Base-by-base conservation (phyloP, 2,329 filamentous ascomycete species). In the Xylariaceae sp. region DNA sequence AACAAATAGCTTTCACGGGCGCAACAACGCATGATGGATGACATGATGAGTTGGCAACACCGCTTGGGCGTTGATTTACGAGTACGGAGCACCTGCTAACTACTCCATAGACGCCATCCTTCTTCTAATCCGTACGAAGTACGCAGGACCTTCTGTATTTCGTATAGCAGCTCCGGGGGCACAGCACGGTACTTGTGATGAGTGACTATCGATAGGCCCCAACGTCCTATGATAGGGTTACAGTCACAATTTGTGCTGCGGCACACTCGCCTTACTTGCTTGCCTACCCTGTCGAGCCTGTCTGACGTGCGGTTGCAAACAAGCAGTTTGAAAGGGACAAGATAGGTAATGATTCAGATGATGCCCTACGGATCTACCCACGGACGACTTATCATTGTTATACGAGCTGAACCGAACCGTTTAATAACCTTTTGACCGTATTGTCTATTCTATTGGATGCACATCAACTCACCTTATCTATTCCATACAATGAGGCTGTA, bases 41-140 rank as follows among this genome's bases (percentile, higher is more conserved):
- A 59, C 23, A 30, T 64, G 66, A 65, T 70, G 68, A 70, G 68
- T 64, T 70, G 68, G 67, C 68, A 70, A 49, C 60, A 51, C 59
- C 60, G 55, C 55, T 50, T 8, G 10, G 47, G 47, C 15, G 48
- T 50, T 11, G 6, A 53, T 34, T 47, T 47, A 51, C 23, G 23
- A 30, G 23, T 30, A 30, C 23, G 23, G 23, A 30, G 1, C 4
- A 30, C 23, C 23, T 30, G 5, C 23, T 30, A 30, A 30, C 23
- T 30, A 30, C 23, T 30, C 23, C 23, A 30, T 30, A 30, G 23
- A 30, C 23, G 23, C 23, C 23, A 30, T 30, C 23, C 23, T 30
- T 30, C 23, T 30, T 30, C 23, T 30, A 30, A 30, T 30, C 23
- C 23, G 23, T 30, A 30, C 23, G 23, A 1, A 30, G 23, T 30